Percentiles rank a stretch among this genome's conserved stretches.
phyloP scores from a whole-genome alignment of 1,284 basidiomycete species.

The Melampsora larici-populina region DNA sequence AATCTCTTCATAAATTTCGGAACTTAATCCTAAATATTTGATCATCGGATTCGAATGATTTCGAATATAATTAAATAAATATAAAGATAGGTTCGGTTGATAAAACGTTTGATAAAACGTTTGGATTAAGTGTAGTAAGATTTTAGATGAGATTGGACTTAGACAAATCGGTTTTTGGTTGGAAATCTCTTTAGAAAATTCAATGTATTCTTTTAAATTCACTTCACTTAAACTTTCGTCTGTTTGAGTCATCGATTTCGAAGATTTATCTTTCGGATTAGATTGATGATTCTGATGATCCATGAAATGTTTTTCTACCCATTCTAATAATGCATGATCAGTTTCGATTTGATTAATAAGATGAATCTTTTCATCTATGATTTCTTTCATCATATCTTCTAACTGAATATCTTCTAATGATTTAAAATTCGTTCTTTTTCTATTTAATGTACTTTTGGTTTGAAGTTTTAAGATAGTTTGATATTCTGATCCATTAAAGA shows the following conservation, averaged over 20 bases:
- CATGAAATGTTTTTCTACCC: slow-evolving; percentile 3
- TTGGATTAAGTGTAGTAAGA: slow-evolving; percentile 19
- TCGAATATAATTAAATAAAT: slow-evolving; percentile 25
- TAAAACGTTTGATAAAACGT: slow-evolving; percentile 4
- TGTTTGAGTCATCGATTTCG: background rate
- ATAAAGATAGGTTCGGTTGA: slow-evolving; percentile 12
- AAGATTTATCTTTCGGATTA: background rate
- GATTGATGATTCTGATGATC: background rate
- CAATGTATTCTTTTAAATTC: background rate
- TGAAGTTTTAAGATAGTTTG: slow-evolving; percentile 21
- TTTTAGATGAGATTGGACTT: slow-evolving; percentile 19
- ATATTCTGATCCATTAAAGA: slow-evolving; percentile 7
- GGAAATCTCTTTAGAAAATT: slow-evolving; percentile 4
- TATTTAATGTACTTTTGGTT: background rate
- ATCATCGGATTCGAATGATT: slow-evolving; percentile 13
- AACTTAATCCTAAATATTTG: slow-evolving; percentile 28
- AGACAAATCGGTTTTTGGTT: background rate
- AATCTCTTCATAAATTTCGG: slow-evolving; percentile 4
- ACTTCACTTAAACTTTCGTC: background rate
- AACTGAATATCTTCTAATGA: slow-evolving; percentile 16
- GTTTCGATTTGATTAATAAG: slow-evolving; percentile 19
- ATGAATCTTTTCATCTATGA: slow-evolving; percentile 8
- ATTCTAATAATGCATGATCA: slow-evolving; percentile 15
- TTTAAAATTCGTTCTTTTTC: slow-evolving; percentile 10
- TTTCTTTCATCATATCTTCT: slow-evolving; percentile 38